Evolutionary conservation across 2,329 filamentous ascomycete species (phyloP).

Genomic region (Sporothrix globosa): DNA sequence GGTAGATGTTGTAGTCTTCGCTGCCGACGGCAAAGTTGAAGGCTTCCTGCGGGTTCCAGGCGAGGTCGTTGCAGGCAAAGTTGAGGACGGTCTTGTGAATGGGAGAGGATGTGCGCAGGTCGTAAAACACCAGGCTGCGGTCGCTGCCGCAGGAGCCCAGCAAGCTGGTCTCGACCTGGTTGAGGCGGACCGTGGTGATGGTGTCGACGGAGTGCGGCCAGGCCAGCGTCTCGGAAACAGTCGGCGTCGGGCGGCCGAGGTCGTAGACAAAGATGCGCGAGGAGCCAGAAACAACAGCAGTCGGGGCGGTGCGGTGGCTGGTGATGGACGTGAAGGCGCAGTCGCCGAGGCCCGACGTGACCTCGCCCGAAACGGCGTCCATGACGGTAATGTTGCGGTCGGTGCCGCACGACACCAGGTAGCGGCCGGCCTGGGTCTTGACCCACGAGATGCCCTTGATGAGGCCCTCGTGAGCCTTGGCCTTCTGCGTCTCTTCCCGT

Average conservation of each 20-base stretch:
- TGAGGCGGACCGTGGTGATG: conserved; percentile 85
- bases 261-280: conserved; percentile 37
- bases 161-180: conserved; percentile 90
- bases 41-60: conserved; percentile 84
- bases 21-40: conserved; percentile 81
- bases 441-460: conserved; percentile 67
- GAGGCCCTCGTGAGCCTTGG: conserved; percentile 71
- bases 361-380: conserved; percentile 82
- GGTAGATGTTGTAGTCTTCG: conserved; percentile 90
- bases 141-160: conserved; percentile 85
- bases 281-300: conserved; percentile 36
- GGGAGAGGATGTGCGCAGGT: conserved; percentile 82
- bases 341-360: conserved; percentile 81
- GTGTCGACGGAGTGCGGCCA: conserved; percentile 68
- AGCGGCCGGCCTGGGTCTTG: conserved; percentile 58
- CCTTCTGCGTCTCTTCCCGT: conserved; percentile 71
- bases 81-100: conserved; percentile 79
- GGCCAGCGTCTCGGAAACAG: conserved; percentile 35
- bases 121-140: conserved; percentile 85
- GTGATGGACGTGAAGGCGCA: conserved; percentile 70
- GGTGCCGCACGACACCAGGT: conserved; percentile 63
- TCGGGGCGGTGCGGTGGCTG: conserved; percentile 36
- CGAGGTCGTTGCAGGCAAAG: conserved; percentile 79
- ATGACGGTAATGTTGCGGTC: conserved; percentile 89
- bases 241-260: conserved; percentile 31